Evolutionary conservation across 495 filamentous ascomycete genomes (phyloP).

Genomic region (Glutinoglossum americanum): DNA sequence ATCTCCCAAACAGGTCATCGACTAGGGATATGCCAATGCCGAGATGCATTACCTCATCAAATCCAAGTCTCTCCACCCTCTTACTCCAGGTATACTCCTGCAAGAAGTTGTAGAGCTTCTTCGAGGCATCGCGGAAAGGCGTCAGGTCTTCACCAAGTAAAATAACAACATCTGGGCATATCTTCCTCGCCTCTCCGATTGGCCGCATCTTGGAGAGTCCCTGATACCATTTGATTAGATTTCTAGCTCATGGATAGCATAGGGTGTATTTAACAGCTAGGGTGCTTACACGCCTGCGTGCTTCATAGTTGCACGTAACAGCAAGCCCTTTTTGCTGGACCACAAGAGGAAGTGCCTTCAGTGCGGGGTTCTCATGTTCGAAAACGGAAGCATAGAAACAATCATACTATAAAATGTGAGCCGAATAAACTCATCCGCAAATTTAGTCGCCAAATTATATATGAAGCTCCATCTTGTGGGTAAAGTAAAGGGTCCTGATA

Average conservation of each 20-base stretch:
- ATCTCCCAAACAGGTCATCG: neutral
- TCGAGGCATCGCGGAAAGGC: constrained; percentile 67
- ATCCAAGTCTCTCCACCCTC: constrained; percentile 57
- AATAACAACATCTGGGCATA: constrained; percentile 69
- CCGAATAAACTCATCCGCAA: neutral
- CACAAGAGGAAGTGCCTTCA: constrained; percentile 51
- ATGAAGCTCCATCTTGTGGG: neutral
- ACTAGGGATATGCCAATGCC: neutral
- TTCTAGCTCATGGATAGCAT: neutral
- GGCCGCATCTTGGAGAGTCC: constrained; percentile 71
- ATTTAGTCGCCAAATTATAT: neutral
- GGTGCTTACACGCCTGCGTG: constrained; percentile 27
- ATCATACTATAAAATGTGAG: constrained; percentile 30
- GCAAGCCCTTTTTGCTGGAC: constrained; percentile 78
- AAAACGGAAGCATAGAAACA: constrained; percentile 88
- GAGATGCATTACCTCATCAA: constrained; percentile 44
- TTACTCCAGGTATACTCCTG: constrained; percentile 49
- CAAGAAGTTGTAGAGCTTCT: constrained; percentile 50
- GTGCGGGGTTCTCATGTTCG: constrained; percentile 52
- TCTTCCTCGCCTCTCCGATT: constrained; percentile 55
- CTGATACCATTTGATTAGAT: constrained; percentile 10
- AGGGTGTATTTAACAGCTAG: neutral
- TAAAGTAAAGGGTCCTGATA: neutral
- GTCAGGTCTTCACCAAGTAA: constrained; percentile 74
- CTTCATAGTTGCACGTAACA: constrained; percentile 89